phyloP scores from a whole-genome alignment of 2,329 filamentous ascomycete genomes.

The Coniochaeta sp. region DNA sequence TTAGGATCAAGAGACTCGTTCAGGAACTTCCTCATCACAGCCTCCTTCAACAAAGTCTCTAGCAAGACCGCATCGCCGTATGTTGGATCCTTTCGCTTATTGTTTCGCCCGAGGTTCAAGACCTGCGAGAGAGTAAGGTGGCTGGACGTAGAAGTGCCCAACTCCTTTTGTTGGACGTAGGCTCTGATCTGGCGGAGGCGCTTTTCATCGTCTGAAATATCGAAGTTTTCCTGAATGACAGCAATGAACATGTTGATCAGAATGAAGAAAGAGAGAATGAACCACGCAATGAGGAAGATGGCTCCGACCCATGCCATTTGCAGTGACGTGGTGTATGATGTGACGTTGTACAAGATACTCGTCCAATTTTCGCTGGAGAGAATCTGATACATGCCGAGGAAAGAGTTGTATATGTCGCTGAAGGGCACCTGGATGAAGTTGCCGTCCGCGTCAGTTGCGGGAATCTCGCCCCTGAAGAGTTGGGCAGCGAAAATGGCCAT shows the following conservation, averaged over 20 bases:
- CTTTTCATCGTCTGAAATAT: constrained; percentile 97
- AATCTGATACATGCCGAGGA: constrained; percentile 96
- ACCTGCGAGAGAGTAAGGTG: constrained; percentile 64
- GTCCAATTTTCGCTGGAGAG: constrained; percentile 98
- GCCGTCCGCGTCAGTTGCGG: constrained; percentile 51
- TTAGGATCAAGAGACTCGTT: constrained; percentile 56
- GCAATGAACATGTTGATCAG: constrained; percentile 99
- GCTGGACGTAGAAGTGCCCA: constrained; percentile 65
- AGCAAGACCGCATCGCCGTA: constrained; percentile 87
- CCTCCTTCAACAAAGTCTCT: constrained; percentile 95
- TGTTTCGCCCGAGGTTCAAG: constrained; percentile 53
- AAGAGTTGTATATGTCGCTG: constrained; percentile 87
- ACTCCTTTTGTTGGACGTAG: constrained; percentile 84
- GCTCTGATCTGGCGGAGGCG: constrained; percentile 92
- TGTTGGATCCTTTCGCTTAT: constrained; percentile 70
- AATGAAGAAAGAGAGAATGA: constrained; percentile 91
- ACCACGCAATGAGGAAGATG: constrained; percentile 88
- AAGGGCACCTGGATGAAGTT: constrained; percentile 67
- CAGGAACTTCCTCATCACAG: constrained; percentile 88
- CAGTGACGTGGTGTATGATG: constrained; percentile 54
- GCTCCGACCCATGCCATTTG: constrained; percentile 90
- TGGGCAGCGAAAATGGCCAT: constrained; percentile 90
- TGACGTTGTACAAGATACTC: constrained; percentile 73
- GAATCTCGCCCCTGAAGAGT: constrained; percentile 82
- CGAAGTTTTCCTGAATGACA: constrained; percentile 99